Conservation (phyloP, 2,329 filamentous ascomycete genomes). For the Exophiala sp. region DNA sequence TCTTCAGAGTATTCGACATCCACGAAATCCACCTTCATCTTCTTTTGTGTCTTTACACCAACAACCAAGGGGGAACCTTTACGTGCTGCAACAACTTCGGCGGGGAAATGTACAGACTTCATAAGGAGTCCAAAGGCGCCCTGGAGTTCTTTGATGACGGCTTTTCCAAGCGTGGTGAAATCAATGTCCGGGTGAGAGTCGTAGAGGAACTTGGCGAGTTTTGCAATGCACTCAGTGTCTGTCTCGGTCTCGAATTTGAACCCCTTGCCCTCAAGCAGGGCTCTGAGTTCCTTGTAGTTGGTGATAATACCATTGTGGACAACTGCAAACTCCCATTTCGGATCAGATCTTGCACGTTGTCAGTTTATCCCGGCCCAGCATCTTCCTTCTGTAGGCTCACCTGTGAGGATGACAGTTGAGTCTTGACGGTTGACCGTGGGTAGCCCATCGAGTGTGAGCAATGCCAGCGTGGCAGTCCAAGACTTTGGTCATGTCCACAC, state of each 20-base stretch:
- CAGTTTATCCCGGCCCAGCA: background rate
- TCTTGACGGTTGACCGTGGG: conserved; percentile 89
- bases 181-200: conserved; percentile 90
- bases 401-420: conserved; percentile 98
- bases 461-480: conserved; percentile 99
- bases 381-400: conserved; percentile 50
- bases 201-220: conserved; percentile 97
- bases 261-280: conserved; percentile 86
- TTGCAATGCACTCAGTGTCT: conserved; percentile 98
- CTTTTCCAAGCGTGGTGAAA: conserved; percentile 95
- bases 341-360: conserved; percentile 67
- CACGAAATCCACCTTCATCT: conserved; percentile 99
- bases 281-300: conserved; percentile 99
- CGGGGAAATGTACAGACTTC: conserved; percentile 97
- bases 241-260: conserved; percentile 99
- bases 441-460: conserved; percentile 98
- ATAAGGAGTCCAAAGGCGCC: conserved; percentile 95
- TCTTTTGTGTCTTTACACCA: conserved; percentile 92
- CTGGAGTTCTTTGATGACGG: conserved; percentile 96
- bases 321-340: conserved; percentile 91
- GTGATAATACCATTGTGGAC: conserved; percentile 99
- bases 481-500: conserved; percentile 82
- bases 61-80: conserved; percentile 98
- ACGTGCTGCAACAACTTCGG: conserved; percentile 94
- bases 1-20: conserved; percentile 97